phyloP scores from a whole-genome alignment of 495 filamentous ascomycete genomes.

The Annulohypoxylon nitens region DNA sequence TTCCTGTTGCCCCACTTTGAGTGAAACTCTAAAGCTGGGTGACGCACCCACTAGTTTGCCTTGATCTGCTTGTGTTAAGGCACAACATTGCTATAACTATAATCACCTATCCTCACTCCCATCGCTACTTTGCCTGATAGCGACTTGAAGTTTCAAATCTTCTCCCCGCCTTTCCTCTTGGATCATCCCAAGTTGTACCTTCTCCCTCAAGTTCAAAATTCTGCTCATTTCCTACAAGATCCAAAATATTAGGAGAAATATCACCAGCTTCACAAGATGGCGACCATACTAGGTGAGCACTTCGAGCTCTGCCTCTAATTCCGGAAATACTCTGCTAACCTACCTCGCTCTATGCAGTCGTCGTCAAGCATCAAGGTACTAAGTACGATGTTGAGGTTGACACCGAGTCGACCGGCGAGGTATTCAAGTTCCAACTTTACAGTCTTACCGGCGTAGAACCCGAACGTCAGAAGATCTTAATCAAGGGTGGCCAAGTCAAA shows the following conservation, averaged over 20 bases:
- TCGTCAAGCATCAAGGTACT: conserved; percentile 95
- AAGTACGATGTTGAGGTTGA: conserved; percentile 95
- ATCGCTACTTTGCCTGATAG: background rate
- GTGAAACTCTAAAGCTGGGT: conserved; percentile 36
- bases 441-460: conserved; percentile 96
- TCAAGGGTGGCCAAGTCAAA: conserved; percentile 94
- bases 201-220: background rate
- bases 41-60: conserved; percentile 52
- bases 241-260: background rate
- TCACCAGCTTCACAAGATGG: conserved; percentile 60
- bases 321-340: conserved; percentile 25
- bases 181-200: conserved; percentile 2
- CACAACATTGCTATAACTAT: background rate
- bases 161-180: background rate
- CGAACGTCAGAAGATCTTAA: conserved; percentile 92
- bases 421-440: conserved; percentile 94
- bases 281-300: conserved; percentile 70
- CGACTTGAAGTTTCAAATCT: background rate
- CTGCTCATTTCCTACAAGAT: background rate
- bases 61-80: conserved; percentile 11
- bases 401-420: conserved; percentile 84
- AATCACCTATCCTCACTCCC: background rate
- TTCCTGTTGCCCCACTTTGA: conserved; percentile 16
- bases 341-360: conserved; percentile 66
- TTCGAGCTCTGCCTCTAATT: background rate